Evolutionary conservation across 2,329 filamentous ascomycete genomes (phyloP), one percentile per base, ranked within the genome.

Genomic region (Cordyceps sp.): DNA sequence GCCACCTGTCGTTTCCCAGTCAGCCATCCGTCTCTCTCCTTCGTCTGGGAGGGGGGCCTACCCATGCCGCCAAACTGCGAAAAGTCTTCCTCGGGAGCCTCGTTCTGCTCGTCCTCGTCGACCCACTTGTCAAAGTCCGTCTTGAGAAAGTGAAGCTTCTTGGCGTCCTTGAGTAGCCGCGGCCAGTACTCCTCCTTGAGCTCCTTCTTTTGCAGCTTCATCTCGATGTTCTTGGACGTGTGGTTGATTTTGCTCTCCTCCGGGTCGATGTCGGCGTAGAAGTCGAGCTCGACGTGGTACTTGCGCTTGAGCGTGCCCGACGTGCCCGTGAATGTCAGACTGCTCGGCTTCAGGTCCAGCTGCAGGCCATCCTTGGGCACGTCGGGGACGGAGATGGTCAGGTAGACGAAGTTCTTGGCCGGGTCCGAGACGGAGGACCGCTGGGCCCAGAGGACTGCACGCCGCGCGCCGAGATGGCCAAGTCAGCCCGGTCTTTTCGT

Each of bases 51-150:
- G 4, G 22, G 9, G 25, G 17, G 14, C 14, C 15, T 26, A 29
- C 27, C 68, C 71, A 74, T 80, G 41, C 72, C 72, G 36, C 67
- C 72, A 45, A 72, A 75, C 53, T 74, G 66, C 42, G 69, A 71
- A 45, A 76, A 60, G 57, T 93, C 86, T 35, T 93, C 85, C 42
- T 92, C 84, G 30, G 73, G 65, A 37, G 72, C 78, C 59, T 84
- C 85, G 52, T 96, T 80, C 66, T 98, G 90, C 72, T 98, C 90
- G 53, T 98, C 86, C 73, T 94, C 84, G 46, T 94, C 86, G 49
- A 93, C 82, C 86, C 86, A 94, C 79, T 93, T 94, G 66, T 94
- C 86, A 48, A 98, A 98, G 64, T 98, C 80, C 42, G 90, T 96
- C 78, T 93, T 93, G 50, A 98, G 62, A 73, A 85, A 98, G 64